Evolutionary conservation across 2,329 filamentous ascomycete genomes (phyloP), one percentile per base, ranked within the genome.

Genomic region (Juglanconis juglandina): DNA sequence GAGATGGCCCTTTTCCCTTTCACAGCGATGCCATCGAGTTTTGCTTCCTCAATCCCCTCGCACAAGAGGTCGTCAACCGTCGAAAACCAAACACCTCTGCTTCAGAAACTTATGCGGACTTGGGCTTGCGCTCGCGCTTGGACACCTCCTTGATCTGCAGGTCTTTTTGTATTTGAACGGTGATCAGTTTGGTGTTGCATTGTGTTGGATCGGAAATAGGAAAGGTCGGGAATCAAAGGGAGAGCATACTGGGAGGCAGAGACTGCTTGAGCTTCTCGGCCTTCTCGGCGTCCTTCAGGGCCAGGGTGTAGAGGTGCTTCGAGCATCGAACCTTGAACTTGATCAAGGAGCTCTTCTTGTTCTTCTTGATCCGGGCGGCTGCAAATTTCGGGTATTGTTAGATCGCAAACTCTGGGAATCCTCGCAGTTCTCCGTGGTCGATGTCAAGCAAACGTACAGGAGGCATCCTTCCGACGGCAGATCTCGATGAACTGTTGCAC

Each of bases 321-420:
- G 91, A 86, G 90, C 95, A 98, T 81, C 95, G 92, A 87, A 99
- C 94, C 92, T 99, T 99, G 92, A 99, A 98, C 90, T 99, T 99
- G 89, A 95, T 93, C 86, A 94, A 89, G 78, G 89, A 86, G 76
- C 84, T 83, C 83, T 90, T 88, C 81, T 88, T 89, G 88, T 89
- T 96, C 87, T 96, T 95, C 92, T 98, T 94, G 86, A 94, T 92
- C 79, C 90, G 88, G 76, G 90, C 90, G 81, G 90, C 90, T 94
- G 72, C 66, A 57, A 58, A 24, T 44, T 48, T 42, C 53, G 52
- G 64, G 44, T 47, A 68, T 66, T 49, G 59, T 65, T 34, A 57
- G 34, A 59, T 56, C 9, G 47, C 11, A 9, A 9, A 47, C 39
- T 42, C 17, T 14, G 35, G 68, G 63, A 69, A 56, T 52, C 46